phyloP scores from a whole-genome alignment of 805 yeast species.

The Lipomyces starkeyi region DNA sequence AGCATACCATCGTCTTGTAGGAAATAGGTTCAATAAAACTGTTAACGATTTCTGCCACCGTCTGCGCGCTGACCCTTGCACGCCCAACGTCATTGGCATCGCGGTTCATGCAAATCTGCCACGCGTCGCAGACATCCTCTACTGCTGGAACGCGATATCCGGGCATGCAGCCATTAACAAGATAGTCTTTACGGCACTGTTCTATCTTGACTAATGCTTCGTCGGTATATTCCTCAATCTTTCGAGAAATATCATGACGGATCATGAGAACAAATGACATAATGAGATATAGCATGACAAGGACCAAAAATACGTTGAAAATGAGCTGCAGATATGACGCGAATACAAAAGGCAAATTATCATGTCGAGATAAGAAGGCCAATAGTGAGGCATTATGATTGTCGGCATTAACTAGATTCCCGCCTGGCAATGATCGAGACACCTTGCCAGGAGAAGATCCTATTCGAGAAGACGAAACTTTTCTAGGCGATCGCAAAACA shows the following conservation, averaged over 20 bases:
- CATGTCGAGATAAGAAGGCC: conserved; percentile 32
- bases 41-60: conserved; percentile 80
- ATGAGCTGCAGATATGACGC: conserved; percentile 68
- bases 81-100: conserved; percentile 73
- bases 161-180: conserved; percentile 69
- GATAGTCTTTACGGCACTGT: conserved; percentile 70
- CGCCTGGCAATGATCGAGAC: conserved; percentile 7
- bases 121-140: conserved; percentile 68
- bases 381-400: conserved; percentile 15
- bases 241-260: conserved; percentile 70
- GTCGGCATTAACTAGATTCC: background rate
- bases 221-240: conserved; percentile 65
- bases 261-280: conserved; percentile 61
- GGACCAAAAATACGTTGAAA: conserved; percentile 60
- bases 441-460: conserved; percentile 36
- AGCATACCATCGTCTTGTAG: conserved; percentile 61
- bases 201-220: conserved; percentile 69
- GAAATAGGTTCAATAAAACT: conserved; percentile 74
- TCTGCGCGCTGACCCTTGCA: conserved; percentile 77
- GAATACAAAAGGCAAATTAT: conserved; percentile 56
- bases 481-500: conserved; percentile 30
- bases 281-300: conserved; percentile 58
- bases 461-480: conserved; percentile 34
- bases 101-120: conserved; percentile 83
- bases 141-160: conserved; percentile 76